Conservation (phyloP, 2,329 filamentous ascomycete genomes). For the Colletotrichum endophyticum region DNA sequence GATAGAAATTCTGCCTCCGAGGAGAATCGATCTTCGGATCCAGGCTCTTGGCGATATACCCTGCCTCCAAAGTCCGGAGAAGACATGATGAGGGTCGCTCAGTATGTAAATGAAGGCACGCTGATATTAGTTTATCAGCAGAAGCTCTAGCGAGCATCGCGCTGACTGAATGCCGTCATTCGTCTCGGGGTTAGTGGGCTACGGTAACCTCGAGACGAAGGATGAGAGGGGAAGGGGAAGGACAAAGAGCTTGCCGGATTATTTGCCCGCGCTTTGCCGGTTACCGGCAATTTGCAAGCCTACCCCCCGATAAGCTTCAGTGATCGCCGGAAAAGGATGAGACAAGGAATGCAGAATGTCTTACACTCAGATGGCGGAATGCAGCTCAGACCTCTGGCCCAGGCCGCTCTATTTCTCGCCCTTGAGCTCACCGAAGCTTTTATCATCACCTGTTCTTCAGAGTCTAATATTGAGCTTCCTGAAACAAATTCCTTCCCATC, state of each 20-base stretch:
- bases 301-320: not conserved
- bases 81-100: not conserved
- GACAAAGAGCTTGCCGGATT: not conserved
- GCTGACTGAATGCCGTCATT: not conserved
- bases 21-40: not conserved
- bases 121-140: not conserved
- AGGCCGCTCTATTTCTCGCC: not conserved
- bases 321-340: not conserved
- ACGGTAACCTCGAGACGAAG: not conserved
- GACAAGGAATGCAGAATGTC: not conserved
- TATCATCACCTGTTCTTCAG: not conserved
- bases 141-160: not conserved
- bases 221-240: not conserved
- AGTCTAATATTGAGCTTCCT: not conserved
- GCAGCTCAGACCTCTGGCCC: not conserved
- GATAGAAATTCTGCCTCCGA: not conserved
- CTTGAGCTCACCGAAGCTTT: not conserved
- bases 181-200: not conserved
- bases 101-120: not conserved
- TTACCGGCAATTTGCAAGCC: not conserved
- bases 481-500: not conserved
- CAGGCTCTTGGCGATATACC: not conserved
- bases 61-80: not conserved
- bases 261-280: not conserved
- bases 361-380: not conserved